A percentile compares a stretch with the other conserved stretches of the same genome.
Evolutionary conservation across 1,284 basidiomycete genomes (phyloP).

Genomic region (Sporisorium sorghi): DNA sequence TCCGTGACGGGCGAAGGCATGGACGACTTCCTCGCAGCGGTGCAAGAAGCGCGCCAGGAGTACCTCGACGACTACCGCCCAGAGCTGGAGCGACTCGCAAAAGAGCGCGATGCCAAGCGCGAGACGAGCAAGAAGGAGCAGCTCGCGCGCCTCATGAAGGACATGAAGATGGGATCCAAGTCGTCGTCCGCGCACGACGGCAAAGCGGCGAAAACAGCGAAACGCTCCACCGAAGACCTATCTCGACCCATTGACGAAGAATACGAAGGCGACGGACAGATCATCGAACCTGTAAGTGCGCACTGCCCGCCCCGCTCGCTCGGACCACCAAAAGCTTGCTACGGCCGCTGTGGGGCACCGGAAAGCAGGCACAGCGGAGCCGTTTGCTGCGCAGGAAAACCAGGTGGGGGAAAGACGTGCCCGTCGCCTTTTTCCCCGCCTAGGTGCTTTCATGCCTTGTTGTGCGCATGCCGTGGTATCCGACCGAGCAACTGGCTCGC

Average conservation of each 20-base stretch:
- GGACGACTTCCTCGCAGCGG: conserved; percentile 88
- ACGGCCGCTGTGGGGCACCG: too few relatives aligned
- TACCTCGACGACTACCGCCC: conserved; percentile 91
- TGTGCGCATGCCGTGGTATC: not conserved
- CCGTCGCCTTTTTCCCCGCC: too few relatives aligned
- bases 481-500: not conserved
- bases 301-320: not conserved
- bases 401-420: too few relatives aligned
- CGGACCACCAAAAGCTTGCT: not conserved
- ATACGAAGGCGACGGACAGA: conserved; percentile 68
- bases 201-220: conserved; percentile 13
- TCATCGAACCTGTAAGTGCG: conserved; percentile 63
- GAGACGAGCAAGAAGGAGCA: conserved; percentile 78
- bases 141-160: conserved; percentile 83
- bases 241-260: conserved; percentile 45
- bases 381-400: too few relatives aligned
- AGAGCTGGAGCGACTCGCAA: conserved; percentile 80
- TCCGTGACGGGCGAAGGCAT: conserved; percentile 94
- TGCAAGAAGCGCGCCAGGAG: conserved; percentile 85
- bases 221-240: conserved; percentile 36
- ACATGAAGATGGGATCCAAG: conserved; percentile 75
- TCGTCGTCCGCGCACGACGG: not conserved
- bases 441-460: too few relatives aligned
- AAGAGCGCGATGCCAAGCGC: conserved; percentile 74
- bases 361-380: too few relatives aligned